A percentile compares a stretch with the other conserved stretches of the same genome.
phyloP scores from a whole-genome alignment of 1,284 basidiomycete species.

The Sporisorium exsertum region DNA sequence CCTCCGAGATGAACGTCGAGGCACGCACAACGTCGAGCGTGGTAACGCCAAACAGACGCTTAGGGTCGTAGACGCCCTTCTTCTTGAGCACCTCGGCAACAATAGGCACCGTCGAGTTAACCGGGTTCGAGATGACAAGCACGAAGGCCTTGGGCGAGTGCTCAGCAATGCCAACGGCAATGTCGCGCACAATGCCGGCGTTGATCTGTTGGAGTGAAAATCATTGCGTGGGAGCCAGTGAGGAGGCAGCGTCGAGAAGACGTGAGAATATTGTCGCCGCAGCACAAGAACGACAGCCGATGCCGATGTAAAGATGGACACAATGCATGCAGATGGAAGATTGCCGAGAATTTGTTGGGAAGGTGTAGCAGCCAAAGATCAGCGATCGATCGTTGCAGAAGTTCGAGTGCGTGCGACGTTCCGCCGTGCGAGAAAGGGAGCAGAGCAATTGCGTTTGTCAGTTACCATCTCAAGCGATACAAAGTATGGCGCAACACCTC shows the following conservation, averaged over 20 bases:
- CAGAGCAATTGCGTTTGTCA: not conserved
- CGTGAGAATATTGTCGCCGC: not conserved
- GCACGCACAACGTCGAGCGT: slow-evolving; percentile 97
- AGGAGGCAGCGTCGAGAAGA: not conserved
- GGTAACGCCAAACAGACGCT: slow-evolving; percentile 88
- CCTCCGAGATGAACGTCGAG: slow-evolving; percentile 90
- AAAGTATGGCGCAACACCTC: not conserved
- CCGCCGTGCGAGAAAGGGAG: not conserved
- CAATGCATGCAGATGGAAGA: slow-evolving; percentile 3
- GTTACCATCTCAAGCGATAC: not conserved
- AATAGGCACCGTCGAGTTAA: slow-evolving; percentile 96
- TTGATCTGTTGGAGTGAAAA: slow-evolving; percentile 79
- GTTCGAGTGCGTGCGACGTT: slow-evolving; percentile 70
- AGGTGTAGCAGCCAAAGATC: slow-evolving; percentile 5
- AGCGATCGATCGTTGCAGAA: not conserved
- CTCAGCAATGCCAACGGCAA: slow-evolving; percentile 88
- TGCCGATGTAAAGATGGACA: not conserved
- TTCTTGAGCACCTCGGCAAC: slow-evolving; percentile 95
- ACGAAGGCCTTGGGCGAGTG: slow-evolving; percentile 90
- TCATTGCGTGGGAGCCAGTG: not conserved
- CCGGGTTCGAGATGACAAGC: slow-evolving; percentile 95
- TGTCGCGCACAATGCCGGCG: slow-evolving; percentile 92
- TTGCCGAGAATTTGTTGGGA: slow-evolving; percentile 15
- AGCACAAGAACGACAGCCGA: not conserved
- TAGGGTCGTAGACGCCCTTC: slow-evolving; percentile 86